A percentile compares a stretch with the other conserved stretches of the same genome.
phyloP scores from a whole-genome alignment of 371 early-diverging fungal species.

The Mortierella sp. region DNA sequence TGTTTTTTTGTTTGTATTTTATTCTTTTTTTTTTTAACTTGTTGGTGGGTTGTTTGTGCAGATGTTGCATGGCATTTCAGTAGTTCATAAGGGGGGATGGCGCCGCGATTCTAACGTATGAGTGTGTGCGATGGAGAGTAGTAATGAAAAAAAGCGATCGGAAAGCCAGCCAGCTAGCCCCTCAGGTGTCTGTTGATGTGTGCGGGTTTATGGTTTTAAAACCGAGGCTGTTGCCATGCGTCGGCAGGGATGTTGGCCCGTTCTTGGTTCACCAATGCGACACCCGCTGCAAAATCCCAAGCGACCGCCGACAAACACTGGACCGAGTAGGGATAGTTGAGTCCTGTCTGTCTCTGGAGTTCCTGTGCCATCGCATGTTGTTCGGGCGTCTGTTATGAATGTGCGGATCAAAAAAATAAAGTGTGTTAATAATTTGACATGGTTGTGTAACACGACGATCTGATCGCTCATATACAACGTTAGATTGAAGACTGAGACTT shows the following conservation, averaged over 20 bases:
- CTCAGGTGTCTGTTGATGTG: not conserved
- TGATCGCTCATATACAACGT: too few relatives aligned
- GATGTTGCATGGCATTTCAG: not conserved
- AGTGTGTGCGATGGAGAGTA: not conserved
- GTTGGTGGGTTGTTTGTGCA: not conserved
- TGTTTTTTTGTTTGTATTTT: not conserved
- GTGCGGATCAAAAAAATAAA: not conserved
- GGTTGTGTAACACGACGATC: too few relatives aligned
- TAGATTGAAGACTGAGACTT: not conserved
- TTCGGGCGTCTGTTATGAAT: slow-evolving; percentile 15
- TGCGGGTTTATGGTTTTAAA: not conserved
- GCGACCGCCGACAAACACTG: slow-evolving; percentile 30
- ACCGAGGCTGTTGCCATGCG: slow-evolving; percentile 22
- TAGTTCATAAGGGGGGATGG: too few relatives aligned
- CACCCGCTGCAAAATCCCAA: slow-evolving; percentile 22
- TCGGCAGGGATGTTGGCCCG: slow-evolving; percentile 38
- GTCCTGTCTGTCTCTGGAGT: slow-evolving; percentile 26
- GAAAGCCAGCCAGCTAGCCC: slow-evolving; percentile 20
- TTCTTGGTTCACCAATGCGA: slow-evolving; percentile 27
- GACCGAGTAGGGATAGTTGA: slow-evolving; percentile 28
- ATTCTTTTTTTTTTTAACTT: not conserved
- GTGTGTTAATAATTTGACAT: not conserved
- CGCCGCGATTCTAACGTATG: too few relatives aligned
- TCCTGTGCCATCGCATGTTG: slow-evolving; percentile 30
- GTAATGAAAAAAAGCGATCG: not conserved